Percentiles rank a stretch among this genome's conserved stretches.
phyloP scores from a whole-genome alignment of 768 basidiomycete species.

The Phlebiopsis gigantea region DNA sequence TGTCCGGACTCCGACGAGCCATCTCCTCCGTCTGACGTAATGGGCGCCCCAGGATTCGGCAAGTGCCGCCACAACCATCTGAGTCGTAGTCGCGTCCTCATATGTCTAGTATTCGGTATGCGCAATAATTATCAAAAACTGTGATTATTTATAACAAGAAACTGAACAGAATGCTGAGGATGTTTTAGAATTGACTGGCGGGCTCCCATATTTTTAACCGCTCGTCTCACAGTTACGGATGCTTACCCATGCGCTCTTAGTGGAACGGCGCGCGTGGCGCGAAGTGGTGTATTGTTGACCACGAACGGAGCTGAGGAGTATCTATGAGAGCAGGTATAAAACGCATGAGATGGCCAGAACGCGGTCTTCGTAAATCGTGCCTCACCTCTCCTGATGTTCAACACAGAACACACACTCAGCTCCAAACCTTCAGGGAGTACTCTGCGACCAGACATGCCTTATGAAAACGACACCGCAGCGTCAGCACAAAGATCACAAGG shows the following conservation, averaged over 20 bases:
- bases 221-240: background rate
- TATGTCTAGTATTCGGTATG: background rate
- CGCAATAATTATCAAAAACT: background rate
- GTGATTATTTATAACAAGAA: background rate
- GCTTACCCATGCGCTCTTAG: background rate
- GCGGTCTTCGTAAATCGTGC: background rate
- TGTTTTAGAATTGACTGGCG: no score
- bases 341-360: background rate
- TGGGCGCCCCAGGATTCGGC: background rate
- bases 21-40: background rate
- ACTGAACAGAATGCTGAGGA: no score
- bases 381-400: background rate
- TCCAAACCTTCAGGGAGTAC: background rate
- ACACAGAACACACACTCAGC: background rate
- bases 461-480: background rate
- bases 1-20: no score
- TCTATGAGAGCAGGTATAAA: no score
- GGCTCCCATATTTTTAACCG: background rate
- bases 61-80: background rate
- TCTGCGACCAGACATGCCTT: background rate
- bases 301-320: no score
- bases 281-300: background rate
- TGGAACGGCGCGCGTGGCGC: background rate
- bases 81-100: background rate
- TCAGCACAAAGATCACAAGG: background rate